These are phyloP conservation scores for Orbilia oligospora DNA, from an alignment of 2,329 filamentous ascomycete genomes.

Conservation along the genomic window DNA sequence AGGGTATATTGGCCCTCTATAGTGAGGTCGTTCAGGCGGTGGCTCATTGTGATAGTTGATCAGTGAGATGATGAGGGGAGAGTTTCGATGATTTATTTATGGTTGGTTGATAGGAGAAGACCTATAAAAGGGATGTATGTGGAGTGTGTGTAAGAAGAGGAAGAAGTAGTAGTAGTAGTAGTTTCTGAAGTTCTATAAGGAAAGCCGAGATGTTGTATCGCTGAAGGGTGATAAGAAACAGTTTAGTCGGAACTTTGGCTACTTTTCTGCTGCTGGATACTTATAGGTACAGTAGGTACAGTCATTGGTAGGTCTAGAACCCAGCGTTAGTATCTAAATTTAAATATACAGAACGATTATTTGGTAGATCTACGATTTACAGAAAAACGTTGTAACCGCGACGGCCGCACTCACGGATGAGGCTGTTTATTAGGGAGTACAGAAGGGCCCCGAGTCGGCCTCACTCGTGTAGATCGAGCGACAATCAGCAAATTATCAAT, in stretches of 20 bases:
- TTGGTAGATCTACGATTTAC: slow-evolving; percentile 11
- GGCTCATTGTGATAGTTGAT: not conserved
- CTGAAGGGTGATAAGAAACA: not conserved
- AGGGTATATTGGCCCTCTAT: not conserved
- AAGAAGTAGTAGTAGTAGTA: not conserved
- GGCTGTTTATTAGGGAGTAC: no score
- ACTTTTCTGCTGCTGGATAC: not conserved
- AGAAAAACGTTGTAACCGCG: not conserved
- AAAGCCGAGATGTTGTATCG: not conserved
- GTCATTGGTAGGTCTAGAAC: not conserved
- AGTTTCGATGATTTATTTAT: not conserved
- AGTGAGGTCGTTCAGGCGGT: not conserved
- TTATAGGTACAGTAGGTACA: not conserved
- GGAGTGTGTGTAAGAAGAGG: not conserved
- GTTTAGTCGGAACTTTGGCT: not conserved
- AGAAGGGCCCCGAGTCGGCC: no score
- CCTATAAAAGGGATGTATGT: slow-evolving; percentile 14
- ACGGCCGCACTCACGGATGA: not conserved
- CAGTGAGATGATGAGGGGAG: not conserved
- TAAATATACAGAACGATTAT: not conserved
- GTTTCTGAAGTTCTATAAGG: not conserved
- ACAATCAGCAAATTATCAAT: not conserved
- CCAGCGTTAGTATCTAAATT: not conserved
- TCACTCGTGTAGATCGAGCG: no score
- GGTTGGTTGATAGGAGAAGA: not conserved